Evolutionary conservation across 148 eudicot genomes (phyloP).

Genomic region (Suaeda aralocaspica): DNA sequence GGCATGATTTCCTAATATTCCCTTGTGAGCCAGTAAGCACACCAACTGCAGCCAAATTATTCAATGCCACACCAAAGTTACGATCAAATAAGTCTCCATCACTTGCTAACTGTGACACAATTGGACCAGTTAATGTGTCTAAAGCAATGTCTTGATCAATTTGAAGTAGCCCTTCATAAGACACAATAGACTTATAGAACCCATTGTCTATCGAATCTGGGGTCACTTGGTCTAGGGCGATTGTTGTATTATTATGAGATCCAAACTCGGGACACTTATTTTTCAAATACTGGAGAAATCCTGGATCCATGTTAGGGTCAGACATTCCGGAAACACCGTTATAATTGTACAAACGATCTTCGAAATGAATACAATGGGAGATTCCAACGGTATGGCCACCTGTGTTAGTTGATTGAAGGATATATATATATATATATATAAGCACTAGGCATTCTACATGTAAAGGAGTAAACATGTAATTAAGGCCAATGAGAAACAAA

Average conservation of each 20-base stretch:
- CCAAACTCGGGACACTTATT: not conserved
- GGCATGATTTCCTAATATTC: not conserved
- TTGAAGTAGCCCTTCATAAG: slow-evolving; percentile 32
- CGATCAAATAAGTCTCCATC: not conserved
- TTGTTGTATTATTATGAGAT: not conserved
- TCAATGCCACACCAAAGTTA: slow-evolving; percentile 39
- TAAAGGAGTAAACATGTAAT: too few relatives aligned
- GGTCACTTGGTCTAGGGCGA: slow-evolving; percentile 47
- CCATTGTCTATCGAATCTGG: slow-evolving; percentile 29
- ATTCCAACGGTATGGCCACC: slow-evolving; percentile 41
- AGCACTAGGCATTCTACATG: too few relatives aligned
- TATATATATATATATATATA: too few relatives aligned
- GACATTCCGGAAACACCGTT: slow-evolving; percentile 7
- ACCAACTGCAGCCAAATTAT: slow-evolving; percentile 35
- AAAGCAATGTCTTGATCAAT: slow-evolving; percentile 47
- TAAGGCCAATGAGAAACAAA: too few relatives aligned
- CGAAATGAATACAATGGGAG: slow-evolving; percentile 35
- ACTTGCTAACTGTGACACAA: slow-evolving; percentile 25
- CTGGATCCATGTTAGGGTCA: slow-evolving; percentile 2
- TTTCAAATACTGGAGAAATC: not conserved
- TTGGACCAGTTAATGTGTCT: slow-evolving; percentile 24
- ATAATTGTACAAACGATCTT: slow-evolving; percentile 44
- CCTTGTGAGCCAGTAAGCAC: slow-evolving; percentile 9
- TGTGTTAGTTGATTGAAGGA: too few relatives aligned
- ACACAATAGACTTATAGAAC: slow-evolving; percentile 30